phyloP scores from a whole-genome alignment of 768 basidiomycete species.

The Cyclocybe cylindracea region DNA sequence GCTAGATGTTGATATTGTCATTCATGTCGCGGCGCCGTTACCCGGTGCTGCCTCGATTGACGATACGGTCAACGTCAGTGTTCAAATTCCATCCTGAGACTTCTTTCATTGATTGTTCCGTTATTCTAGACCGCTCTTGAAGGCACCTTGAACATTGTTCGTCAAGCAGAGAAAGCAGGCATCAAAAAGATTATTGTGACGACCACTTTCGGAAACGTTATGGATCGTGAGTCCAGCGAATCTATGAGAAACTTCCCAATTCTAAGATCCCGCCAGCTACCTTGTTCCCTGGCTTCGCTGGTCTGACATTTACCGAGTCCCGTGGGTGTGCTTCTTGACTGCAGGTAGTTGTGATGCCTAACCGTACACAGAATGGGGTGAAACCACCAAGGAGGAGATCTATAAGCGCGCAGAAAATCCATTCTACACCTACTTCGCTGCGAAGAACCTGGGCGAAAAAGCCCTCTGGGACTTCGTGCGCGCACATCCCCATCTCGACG shows the following conservation, averaged over 20 bases:
- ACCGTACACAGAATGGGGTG: constrained; percentile 31
- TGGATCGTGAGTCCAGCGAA: constrained; percentile 24
- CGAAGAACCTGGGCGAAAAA: constrained; percentile 42
- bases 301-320: constrained; percentile 12
- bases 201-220: constrained; percentile 29
- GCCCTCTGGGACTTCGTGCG: constrained; percentile 43
- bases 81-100: neutral
- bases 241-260: neutral
- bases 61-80: constrained; percentile 24
- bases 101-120: neutral
- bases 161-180: constrained; percentile 36
- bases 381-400: constrained; percentile 30
- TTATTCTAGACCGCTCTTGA: constrained; percentile 32
- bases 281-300: constrained; percentile 16
- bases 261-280: constrained; percentile 4
- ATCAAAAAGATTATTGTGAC: constrained; percentile 37
- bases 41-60: constrained; percentile 25
- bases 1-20: constrained; percentile 45
- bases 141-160: constrained; percentile 42
- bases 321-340: neutral
- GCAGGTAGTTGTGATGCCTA: neutral
- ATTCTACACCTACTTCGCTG: constrained; percentile 38
- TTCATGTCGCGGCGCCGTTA: constrained; percentile 44
- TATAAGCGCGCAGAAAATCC: constrained; percentile 23
- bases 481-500: constrained; percentile 37